These are phyloP conservation scores for Yamadazyma pseudoaaseri DNA, from an alignment of 1,139 yeast species.

Conservation along the genomic window DNA sequence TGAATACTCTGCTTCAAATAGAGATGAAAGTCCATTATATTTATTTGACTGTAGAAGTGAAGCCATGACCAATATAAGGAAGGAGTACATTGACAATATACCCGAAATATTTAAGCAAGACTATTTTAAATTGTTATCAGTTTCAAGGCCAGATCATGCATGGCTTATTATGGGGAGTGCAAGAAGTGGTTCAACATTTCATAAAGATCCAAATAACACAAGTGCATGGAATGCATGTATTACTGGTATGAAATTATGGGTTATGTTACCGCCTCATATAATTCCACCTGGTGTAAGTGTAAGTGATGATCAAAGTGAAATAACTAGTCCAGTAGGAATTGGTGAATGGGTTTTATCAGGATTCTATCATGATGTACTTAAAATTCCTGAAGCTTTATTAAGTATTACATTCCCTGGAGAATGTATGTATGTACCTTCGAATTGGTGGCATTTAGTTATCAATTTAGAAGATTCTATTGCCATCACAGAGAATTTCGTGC, in stretches of 20 bases:
- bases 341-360: constrained; percentile 91
- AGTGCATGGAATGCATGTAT: constrained; percentile 88
- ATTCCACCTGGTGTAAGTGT: constrained; percentile 87
- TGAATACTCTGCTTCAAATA: constrained; percentile 58
- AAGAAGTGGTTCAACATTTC: constrained; percentile 85
- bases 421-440: constrained; percentile 84
- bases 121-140: constrained; percentile 42
- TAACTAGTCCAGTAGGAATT: constrained; percentile 85
- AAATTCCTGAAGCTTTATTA: constrained; percentile 52
- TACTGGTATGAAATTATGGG: constrained; percentile 78
- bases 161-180: constrained; percentile 87
- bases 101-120: constrained; percentile 58
- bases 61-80: constrained; percentile 57
- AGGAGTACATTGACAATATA: constrained; percentile 43
- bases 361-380: constrained; percentile 61
- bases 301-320: constrained; percentile 77
- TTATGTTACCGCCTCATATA: constrained; percentile 76
- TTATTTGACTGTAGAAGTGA: constrained; percentile 74
- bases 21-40: constrained; percentile 82
- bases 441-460: constrained; percentile 96
- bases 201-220: constrained; percentile 88
- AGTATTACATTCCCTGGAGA: constrained; percentile 83
- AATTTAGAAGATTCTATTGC: constrained; percentile 79
- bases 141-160: constrained; percentile 81
- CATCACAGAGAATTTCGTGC: constrained; percentile 85